Evolutionary conservation across 1,284 basidiomycete species (phyloP).

Genomic region (Sutorius eximius): DNA sequence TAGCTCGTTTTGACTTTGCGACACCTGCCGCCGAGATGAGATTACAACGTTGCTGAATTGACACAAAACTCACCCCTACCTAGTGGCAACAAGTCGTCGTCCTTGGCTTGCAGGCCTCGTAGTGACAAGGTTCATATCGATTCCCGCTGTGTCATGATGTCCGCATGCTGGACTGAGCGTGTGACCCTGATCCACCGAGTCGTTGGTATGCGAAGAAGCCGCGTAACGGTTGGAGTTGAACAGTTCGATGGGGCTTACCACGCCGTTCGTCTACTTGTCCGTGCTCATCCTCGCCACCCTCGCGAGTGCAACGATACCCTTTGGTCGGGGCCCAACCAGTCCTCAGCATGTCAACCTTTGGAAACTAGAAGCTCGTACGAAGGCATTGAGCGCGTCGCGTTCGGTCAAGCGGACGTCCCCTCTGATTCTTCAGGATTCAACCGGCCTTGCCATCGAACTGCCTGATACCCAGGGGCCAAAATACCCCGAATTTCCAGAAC

Average conservation of each 20-base stretch:
- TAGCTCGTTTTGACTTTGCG: not conserved
- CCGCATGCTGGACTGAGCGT: not conserved
- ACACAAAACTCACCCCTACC: not conserved
- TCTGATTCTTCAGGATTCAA: constrained; percentile 26
- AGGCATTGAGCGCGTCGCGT: constrained; percentile 11
- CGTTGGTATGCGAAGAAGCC: not conserved
- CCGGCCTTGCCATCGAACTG: not conserved
- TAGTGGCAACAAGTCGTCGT: not conserved
- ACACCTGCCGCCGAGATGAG: not conserved
- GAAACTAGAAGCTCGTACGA: constrained; percentile 35
- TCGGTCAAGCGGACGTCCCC: constrained; percentile 2
- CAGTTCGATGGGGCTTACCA: constrained; percentile 18
- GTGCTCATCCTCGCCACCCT: constrained; percentile 11
- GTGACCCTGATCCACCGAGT: not conserved
- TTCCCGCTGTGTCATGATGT: not conserved
- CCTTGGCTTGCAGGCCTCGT: not conserved
- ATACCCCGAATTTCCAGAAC: constrained; percentile 48
- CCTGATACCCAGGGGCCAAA: not conserved
- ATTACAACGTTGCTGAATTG: not conserved
- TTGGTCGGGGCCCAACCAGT: constrained; percentile 23
- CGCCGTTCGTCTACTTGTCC: constrained; percentile 13
- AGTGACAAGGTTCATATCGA: not conserved
- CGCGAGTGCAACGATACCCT: constrained; percentile 12
- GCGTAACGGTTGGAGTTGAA: not conserved
- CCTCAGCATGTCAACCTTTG: constrained; percentile 46